Percentiles rank a stretch among this genome's conserved stretches.
Conservation (phyloP, 306 rosid genomes). For the Oxytropis ochrocephala region DNA sequence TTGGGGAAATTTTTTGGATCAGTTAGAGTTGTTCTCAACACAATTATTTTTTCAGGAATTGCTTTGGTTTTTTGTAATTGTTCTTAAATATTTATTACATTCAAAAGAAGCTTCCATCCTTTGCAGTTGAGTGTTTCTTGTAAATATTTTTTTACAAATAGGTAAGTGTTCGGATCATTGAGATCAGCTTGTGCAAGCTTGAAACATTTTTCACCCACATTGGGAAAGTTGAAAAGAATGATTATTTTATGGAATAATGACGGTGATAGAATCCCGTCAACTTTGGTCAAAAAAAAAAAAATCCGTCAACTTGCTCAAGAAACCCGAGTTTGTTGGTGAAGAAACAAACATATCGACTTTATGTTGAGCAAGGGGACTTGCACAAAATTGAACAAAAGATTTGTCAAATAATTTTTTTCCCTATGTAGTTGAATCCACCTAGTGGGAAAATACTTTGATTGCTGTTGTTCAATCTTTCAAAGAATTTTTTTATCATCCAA, state of each 20-base stretch:
- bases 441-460: background rate
- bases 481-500: background rate
- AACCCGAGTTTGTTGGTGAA: background rate
- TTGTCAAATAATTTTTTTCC: background rate
- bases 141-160: background rate
- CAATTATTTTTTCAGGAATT: background rate
- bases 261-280: constrained; percentile 3
- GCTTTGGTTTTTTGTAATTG: background rate
- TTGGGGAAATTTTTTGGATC: background rate
- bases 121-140: background rate
- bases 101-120: background rate
- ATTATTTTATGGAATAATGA: background rate
- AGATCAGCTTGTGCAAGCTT: background rate
- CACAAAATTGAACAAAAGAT: background rate
- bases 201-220: background rate
- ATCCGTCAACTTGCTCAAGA: background rate
- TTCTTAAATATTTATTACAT: background rate
- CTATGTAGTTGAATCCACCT: no score
- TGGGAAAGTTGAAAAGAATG: background rate
- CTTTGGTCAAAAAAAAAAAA: no score
- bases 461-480: background rate
- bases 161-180: background rate
- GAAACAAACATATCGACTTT: background rate
- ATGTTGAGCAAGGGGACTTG: background rate
- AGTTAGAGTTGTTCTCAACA: background rate